Evolutionary conservation across 345 rosid species (phyloP).

Genomic region (Acer saccharum): DNA sequence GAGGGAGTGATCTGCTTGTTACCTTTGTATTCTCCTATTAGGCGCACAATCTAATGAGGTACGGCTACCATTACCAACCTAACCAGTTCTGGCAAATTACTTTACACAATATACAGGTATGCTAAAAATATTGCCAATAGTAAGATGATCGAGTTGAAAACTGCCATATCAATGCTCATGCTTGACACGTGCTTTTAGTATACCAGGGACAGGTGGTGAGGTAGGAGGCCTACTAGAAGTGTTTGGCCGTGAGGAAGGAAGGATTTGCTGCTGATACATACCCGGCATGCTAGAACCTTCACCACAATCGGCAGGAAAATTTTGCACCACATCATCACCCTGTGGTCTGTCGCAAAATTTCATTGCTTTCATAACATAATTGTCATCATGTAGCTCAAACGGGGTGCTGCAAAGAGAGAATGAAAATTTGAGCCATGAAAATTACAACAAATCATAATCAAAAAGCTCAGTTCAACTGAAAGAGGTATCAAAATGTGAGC

Average conservation of each 20-base stretch:
- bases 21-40: constrained; percentile 18
- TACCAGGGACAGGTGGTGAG: constrained; percentile 67
- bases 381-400: constrained; percentile 97
- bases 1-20: constrained; percentile 21
- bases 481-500: background rate
- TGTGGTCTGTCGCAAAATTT: constrained; percentile 66
- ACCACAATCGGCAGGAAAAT: constrained; percentile 37
- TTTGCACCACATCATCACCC: constrained; percentile 39
- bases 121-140: constrained; percentile 30
- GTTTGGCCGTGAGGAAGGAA: constrained; percentile 40
- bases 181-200: constrained; percentile 67
- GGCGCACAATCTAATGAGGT: constrained; percentile 18
- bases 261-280: constrained; percentile 46
- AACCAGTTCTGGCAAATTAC: constrained; percentile 40
- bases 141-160: constrained; percentile 21
- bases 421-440: background rate
- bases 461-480: background rate
- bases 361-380: constrained; percentile 97
- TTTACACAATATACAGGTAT: constrained; percentile 71
- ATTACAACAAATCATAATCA: background rate
- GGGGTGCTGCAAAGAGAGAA: constrained; percentile 73
- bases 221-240: constrained; percentile 54
- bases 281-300: constrained; percentile 61
- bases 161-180: constrained; percentile 58
- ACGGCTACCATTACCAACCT: constrained; percentile 12